phyloP scores from a whole-genome alignment of 352 stramenopile species.

The Phytophthora citricola region DNA sequence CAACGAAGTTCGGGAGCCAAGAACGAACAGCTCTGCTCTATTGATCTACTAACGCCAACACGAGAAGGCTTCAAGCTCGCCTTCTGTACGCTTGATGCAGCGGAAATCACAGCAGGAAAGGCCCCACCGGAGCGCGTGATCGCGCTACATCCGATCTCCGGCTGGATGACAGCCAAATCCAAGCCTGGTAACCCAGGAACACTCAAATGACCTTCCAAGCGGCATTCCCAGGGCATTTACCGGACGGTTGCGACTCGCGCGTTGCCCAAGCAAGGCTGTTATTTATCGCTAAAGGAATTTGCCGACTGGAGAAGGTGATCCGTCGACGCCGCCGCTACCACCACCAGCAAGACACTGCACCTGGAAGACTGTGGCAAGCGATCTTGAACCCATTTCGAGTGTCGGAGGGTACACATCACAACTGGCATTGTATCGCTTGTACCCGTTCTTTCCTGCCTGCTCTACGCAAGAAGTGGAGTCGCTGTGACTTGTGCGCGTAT shows the following conservation, averaged over 20 bases:
- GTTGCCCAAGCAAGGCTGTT: slow-evolving; percentile 34
- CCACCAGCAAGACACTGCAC: slow-evolving; percentile 14
- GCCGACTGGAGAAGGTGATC: slow-evolving; percentile 39
- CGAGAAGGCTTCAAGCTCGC: slow-evolving; percentile 30
- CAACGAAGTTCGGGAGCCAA: slow-evolving; percentile 7
- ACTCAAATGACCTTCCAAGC: slow-evolving; percentile 42
- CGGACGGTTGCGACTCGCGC: slow-evolving; percentile 22
- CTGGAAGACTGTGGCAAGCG: slow-evolving; percentile 28
- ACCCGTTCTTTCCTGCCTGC: slow-evolving; percentile 35
- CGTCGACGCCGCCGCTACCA: slow-evolving; percentile 26
- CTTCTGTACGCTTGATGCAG: slow-evolving; percentile 34
- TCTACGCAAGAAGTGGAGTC: slow-evolving; percentile 32
- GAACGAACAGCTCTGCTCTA: slow-evolving; percentile 45
- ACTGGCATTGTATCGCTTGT: slow-evolving; percentile 51
- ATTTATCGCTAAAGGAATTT: slow-evolving; percentile 33
- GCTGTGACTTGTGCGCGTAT: slow-evolving; percentile 52
- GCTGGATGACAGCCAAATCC: slow-evolving; percentile 37
- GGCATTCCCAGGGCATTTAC: slow-evolving; percentile 27
- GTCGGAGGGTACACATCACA: slow-evolving; percentile 26
- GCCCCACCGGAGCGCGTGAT: slow-evolving; percentile 38
- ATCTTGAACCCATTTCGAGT: slow-evolving; percentile 28
- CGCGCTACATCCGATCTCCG: slow-evolving; percentile 38
- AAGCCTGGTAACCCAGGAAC: slow-evolving; percentile 14
- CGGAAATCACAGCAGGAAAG: slow-evolving; percentile 38
- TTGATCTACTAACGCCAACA: slow-evolving; percentile 38